Conservation (phyloP, 352 stramenopile species). For the Pythium periplocum region DNA sequence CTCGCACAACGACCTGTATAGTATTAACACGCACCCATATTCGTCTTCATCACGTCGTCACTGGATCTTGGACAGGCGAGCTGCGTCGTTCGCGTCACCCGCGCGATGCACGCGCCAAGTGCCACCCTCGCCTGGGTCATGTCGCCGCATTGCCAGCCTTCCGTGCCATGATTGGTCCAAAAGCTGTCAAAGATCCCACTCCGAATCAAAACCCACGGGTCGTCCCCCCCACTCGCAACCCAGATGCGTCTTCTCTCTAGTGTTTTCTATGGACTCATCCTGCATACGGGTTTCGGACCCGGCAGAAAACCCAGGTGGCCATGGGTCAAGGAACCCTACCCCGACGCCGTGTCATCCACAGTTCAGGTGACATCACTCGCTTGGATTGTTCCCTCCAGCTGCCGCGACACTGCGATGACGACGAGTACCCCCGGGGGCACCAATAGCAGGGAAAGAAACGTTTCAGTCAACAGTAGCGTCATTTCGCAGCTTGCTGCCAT, state of each 20-base stretch:
- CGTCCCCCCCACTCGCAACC: too few relatives aligned
- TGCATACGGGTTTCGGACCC: too few relatives aligned
- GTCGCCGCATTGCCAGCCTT: too few relatives aligned
- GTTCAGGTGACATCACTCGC: slow-evolving; percentile 13
- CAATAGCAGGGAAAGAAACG: slow-evolving; percentile 16
- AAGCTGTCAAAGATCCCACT: background rate
- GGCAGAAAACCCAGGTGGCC: too few relatives aligned
- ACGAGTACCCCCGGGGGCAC: slow-evolving; percentile 7
- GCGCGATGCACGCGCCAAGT: too few relatives aligned
- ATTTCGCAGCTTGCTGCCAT: slow-evolving; percentile 19
- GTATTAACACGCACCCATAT: background rate
- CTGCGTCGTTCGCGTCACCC: slow-evolving; percentile 13
- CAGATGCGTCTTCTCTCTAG: too few relatives aligned
- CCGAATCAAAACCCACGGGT: too few relatives aligned
- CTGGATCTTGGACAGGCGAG: slow-evolving; percentile 4
- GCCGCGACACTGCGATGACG: slow-evolving; percentile 11
- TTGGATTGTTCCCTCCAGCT: background rate
- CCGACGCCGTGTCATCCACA: too few relatives aligned
- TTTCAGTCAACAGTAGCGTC: slow-evolving; percentile 25
- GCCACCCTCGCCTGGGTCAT: too few relatives aligned
- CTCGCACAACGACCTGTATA: background rate
- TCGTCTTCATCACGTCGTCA: background rate
- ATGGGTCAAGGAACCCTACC: too few relatives aligned
- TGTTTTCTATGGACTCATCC: too few relatives aligned
- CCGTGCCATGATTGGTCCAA: background rate